Evolutionary conservation across 2,329 filamentous ascomycete species (phyloP), one percentile per base, ranked within the genome.

Genomic region (Nothophaeocryptopus gaeumannii): DNA sequence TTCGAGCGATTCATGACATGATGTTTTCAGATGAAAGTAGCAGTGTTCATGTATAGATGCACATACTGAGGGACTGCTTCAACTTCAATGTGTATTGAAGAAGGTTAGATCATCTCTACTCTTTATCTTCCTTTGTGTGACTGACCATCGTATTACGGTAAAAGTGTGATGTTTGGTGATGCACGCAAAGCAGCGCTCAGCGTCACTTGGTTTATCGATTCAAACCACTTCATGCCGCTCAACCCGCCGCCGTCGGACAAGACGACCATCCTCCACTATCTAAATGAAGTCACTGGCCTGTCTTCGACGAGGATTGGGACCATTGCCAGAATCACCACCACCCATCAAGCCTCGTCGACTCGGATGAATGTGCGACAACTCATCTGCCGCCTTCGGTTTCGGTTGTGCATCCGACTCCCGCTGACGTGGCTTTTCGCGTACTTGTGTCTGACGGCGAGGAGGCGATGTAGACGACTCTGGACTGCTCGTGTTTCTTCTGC

Each of bases 301-400:
- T 11, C 56, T 58, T 31, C 61, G 57, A 8, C 55, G 38, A 10
- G 26, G 29, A 30, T 51, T 50, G 26, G 50, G 39, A 9, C 56
- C 59, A 13, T 54, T 49, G 12, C 50, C 44, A 41, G 56, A 46
- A 20, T 56, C 55, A 45, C 43, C 50, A 8, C 47, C 58, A 33
- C 57, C 58, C 54, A 70, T 59, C 33, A 69, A 44, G 4, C 63
- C 65, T 48, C 67, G 59, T 12, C 67, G 55, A 29, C 60, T 64
- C 9, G 67, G 67, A 54, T 70, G 67, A 37, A 70, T 69, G 33
- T 64, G 58, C 33, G 61, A 64, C 41, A 67, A 37, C 44, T 68
- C 66, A 14, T 66, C 62, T 36, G 55, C 48, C 29, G 37, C 46
- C 13, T 44, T 37, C n/a, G 41, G 29, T 20, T 38, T 42, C 16